Conservation (phyloP, 805 yeast genomes). For the Ogataea trehaloabstinens region DNA sequence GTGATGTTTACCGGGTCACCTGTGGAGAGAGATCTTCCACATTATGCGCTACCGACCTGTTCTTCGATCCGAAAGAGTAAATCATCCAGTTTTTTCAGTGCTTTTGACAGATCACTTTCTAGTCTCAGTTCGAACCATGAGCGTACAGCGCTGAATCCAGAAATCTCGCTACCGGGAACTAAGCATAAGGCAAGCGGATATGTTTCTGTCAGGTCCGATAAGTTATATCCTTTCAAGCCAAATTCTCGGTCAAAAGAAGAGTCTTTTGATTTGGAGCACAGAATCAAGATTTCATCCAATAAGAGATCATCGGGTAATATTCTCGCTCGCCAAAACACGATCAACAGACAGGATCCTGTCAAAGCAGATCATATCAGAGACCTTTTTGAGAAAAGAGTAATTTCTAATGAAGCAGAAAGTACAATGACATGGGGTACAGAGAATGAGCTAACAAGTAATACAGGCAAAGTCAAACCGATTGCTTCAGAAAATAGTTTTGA, state of each 20-base stretch:
- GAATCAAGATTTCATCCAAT: too few relatives aligned
- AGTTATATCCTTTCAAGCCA: constrained; percentile 2
- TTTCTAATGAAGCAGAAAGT: not conserved
- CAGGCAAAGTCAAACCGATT: not conserved
- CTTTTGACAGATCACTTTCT: constrained; percentile 3
- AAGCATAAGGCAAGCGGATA: not conserved
- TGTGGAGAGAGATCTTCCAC: constrained; percentile 16
- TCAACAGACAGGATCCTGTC: not conserved
- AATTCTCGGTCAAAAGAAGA: constrained; percentile 1
- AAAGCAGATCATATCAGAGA: not conserved
- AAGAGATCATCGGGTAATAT: not conserved
- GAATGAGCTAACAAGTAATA: not conserved
- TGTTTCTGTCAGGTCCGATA: constrained; percentile 2
- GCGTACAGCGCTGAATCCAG: not conserved
- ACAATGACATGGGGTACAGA: constrained; percentile 1
- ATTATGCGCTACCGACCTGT: constrained; percentile 24
- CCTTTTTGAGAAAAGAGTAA: not conserved
- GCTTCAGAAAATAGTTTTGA: not conserved
- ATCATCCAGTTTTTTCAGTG: constrained; percentile 8
- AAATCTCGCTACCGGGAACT: not conserved
- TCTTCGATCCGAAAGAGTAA: constrained; percentile 21
- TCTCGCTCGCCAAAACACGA: constrained; percentile 1
- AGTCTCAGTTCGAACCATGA: not conserved
- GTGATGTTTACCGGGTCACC: constrained; percentile 8
- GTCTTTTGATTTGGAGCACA: too few relatives aligned